Evolutionary conservation across 108 stramenopile genomes (phyloP).

Genomic region (Epipyxis sp.): DNA sequence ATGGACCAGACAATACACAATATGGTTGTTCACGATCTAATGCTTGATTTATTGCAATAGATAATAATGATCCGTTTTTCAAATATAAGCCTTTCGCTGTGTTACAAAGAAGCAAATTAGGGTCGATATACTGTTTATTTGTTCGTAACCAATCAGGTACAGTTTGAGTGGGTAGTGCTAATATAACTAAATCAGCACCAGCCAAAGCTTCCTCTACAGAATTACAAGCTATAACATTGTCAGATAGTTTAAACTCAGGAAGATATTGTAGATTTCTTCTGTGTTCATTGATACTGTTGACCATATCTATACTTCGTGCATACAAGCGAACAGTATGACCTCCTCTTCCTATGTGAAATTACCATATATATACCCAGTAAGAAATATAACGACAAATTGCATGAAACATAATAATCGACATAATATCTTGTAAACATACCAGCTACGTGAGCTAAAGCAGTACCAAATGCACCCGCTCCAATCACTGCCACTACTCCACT

Average conservation of each 20-base stretch:
- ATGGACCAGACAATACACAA: conserved; percentile 72
- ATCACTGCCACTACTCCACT: no score
- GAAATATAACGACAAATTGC: conserved; percentile 41
- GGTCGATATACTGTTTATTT: conserved; percentile 57
- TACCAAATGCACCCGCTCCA: conserved; percentile 62
- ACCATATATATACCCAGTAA: neutral
- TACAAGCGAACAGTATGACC: neutral
- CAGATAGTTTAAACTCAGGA: conserved; percentile 58
- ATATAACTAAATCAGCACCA: conserved; percentile 55
- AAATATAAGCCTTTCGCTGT: conserved; percentile 79
- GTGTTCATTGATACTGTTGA: conserved; percentile 48
- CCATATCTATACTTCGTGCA: neutral
- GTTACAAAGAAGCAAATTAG: conserved; percentile 58
- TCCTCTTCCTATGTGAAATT: no score
- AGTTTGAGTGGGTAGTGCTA: conserved; percentile 69
- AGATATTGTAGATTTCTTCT: conserved; percentile 70
- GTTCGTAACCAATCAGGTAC: conserved; percentile 61
- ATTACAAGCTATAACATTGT: conserved; percentile 53
- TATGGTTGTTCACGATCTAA: conserved; percentile 68
- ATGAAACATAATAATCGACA: conserved; percentile 61
- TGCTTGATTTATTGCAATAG: conserved; percentile 63
- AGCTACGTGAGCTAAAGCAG: conserved; percentile 72
- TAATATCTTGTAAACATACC: conserved; percentile 66
- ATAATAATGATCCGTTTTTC: conserved; percentile 58
- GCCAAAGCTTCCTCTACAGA: conserved; percentile 42